Conservation (phyloP, 306 rosid species). For the Trichosanthes cucumerina region DNA sequence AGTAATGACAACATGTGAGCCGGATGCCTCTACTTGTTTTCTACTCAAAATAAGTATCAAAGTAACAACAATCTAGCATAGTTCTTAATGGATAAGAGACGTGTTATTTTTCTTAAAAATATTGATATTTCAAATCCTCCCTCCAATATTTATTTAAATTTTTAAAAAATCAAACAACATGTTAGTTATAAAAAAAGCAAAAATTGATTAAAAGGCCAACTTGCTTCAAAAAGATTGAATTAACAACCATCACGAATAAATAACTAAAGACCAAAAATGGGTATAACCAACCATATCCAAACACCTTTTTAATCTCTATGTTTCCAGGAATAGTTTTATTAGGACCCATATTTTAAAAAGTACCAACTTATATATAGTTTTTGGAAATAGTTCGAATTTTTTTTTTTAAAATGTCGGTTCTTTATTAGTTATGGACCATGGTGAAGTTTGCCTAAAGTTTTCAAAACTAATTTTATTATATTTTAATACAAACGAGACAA, state of each 20-base stretch:
- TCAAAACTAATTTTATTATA: background rate
- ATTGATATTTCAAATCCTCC: no score
- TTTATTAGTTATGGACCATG: background rate
- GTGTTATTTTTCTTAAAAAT: no score
- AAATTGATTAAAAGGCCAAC: background rate
- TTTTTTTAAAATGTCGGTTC: background rate
- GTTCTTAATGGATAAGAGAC: no score
- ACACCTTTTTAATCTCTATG: background rate
- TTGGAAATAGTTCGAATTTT: background rate
- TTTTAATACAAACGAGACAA: no score
- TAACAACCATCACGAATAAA: background rate
- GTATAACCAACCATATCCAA: constrained; percentile 1
- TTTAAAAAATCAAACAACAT: no score
- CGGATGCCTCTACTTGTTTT: background rate
- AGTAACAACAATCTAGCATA: no score
- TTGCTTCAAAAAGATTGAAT: background rate
- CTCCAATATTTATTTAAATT: no score
- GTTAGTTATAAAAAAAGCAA: background rate
- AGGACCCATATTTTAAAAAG: background rate
- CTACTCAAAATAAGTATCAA: background rate
- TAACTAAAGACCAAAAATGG: background rate
- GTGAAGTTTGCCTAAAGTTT: background rate
- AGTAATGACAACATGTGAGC: background rate
- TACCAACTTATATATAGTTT: background rate
- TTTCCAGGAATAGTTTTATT: background rate